phyloP scores from a whole-genome alignment of 768 basidiomycete species.

The Kwoniella shandongensis region DNA sequence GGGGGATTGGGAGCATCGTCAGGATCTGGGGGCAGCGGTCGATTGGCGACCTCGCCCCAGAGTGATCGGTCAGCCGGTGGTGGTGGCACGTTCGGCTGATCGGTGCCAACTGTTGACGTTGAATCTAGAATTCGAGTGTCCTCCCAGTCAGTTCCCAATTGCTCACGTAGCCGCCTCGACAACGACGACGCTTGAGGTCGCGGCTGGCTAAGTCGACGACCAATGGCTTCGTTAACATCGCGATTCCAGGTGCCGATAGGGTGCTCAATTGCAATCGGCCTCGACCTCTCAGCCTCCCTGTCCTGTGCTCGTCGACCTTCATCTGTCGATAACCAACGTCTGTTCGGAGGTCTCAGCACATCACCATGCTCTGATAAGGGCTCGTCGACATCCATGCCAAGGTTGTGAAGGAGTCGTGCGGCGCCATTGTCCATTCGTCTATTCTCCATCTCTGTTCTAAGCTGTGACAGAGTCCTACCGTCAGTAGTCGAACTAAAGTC shows the following conservation, averaged over 20 bases:
- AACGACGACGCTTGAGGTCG: constrained; percentile 9
- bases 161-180: constrained; percentile 10
- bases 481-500: neutral
- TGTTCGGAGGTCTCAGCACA: constrained; percentile 3
- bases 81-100: neutral
- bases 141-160: constrained; percentile 16
- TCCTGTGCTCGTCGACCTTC: constrained; percentile 11
- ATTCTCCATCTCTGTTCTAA: too few relatives aligned
- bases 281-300: neutral
- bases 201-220: constrained; percentile 14
- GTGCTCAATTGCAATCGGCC: neutral
- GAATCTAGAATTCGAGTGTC: constrained; percentile 3
- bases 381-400: neutral
- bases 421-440: too few relatives aligned
- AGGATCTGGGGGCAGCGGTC: neutral
- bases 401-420: too few relatives aligned
- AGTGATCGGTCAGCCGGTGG: neutral
- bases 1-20: too few relatives aligned
- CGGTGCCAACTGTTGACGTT: neutral
- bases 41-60: neutral
- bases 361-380: too few relatives aligned
- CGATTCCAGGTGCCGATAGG: constrained; percentile 10
- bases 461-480: neutral
- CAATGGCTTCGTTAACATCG: constrained; percentile 17
- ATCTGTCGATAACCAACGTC: constrained; percentile 20